Base-by-base conservation (phyloP, 2,329 filamentous ascomycete genomes). In the Pochonia chlamydosporia region DNA sequence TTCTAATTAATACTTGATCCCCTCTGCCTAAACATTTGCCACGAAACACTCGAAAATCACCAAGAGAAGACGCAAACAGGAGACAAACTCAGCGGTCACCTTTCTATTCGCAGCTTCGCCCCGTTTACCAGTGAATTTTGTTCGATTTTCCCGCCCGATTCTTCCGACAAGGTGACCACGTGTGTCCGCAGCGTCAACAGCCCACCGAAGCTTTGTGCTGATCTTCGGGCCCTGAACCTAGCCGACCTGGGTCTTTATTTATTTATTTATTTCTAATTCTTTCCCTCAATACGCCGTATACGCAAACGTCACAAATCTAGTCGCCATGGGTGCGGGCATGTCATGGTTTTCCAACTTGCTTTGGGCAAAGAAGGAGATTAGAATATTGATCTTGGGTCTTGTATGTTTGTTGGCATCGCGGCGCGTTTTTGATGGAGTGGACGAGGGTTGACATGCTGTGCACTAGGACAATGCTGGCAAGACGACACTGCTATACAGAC, bases 401-500 rank as follows among this genome's bases (percentile, higher is more conserved):
- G 91, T 96, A 85, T 58, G 84, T 56, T 21, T 44, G 39, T 28
- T 24, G 14, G 14, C 16, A 8, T 13, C 14, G 21, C 18, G 5
- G n/a, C 23, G 24, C 26, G n/a, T 35, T 18, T 25, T 25, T 18
- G 25, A 28, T 10, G 28, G 28, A 14, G 31, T 25, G 20, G 40
- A 25, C 35, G 11, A 30, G 21, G 31, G 47, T 56, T 52, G 52
- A 59, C 46, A 25, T 44, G 45, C 43, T 26, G 46, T 46, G 49
- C n/a, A 28, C 33, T 33, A 97, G 89, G 93, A 99, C 70, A 97
- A 97, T 69, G 93, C 93, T 41, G 93, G 93, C 67, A 99, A 99
- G 74, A 99, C 93, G 37, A 99, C 93, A 26, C 77, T 99, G 50
- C 76, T 99, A 49, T 99, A 99, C 75, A 87, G 92, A 70, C 75